A percentile compares a stretch with the other conserved stretches of the same genome.
phyloP scores from a whole-genome alignment of 192 early-diverging fungal genomes.

The Allomyces javanicus region DNA sequence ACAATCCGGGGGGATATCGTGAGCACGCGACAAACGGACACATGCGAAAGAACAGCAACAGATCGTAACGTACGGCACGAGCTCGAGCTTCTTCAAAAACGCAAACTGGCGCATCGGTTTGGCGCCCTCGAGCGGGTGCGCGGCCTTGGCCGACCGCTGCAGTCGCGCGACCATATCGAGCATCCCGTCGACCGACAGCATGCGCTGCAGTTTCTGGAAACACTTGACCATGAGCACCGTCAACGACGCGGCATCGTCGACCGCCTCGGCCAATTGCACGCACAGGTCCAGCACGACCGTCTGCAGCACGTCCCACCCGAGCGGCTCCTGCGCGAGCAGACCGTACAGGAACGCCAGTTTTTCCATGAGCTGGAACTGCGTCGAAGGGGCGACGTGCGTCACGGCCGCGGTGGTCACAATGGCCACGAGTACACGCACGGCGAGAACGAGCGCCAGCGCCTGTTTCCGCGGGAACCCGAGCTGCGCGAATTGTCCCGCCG shows the following conservation, averaged over 20 bases:
- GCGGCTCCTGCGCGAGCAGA: background rate
- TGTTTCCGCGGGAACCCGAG: background rate
- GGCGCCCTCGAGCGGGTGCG: no score
- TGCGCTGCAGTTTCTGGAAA: background rate
- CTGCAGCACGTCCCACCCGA: background rate
- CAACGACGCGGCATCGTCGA: background rate
- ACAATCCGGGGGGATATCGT: no score
- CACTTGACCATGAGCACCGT: background rate
- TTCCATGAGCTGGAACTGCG: background rate
- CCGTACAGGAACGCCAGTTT: background rate
- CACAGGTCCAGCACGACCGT: background rate
- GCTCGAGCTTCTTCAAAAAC: background rate
- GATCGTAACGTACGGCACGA: background rate
- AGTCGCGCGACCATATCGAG: background rate
- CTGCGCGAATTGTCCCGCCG: background rate
- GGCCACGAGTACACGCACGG: background rate
- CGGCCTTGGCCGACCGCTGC: background rate
- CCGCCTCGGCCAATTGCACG: background rate
- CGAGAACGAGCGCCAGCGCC: background rate
- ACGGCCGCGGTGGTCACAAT: background rate
- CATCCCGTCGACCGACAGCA: background rate
- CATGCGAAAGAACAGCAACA: no score
- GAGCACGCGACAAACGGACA: no score
- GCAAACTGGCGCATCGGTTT: background rate
- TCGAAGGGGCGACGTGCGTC: background rate